phyloP scores from a whole-genome alignment of 768 basidiomycete species.

The Tubosaeta brunneosetosa region DNA sequence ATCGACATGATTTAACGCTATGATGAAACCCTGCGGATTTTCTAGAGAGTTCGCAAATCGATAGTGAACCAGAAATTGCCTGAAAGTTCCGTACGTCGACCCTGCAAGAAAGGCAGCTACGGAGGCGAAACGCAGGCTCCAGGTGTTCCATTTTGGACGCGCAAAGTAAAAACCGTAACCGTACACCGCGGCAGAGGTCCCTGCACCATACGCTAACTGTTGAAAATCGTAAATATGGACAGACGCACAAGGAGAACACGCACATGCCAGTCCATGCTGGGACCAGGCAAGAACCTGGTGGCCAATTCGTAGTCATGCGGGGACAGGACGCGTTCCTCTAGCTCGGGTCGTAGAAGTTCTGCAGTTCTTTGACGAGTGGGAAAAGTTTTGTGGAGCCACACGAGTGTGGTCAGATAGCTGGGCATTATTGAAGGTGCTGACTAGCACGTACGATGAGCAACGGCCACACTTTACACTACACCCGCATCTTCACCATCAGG shows the following conservation, averaged over 20 bases:
- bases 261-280: constrained; percentile 42
- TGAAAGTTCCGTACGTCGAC: constrained; percentile 31
- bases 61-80: constrained; percentile 26
- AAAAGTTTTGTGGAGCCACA: constrained; percentile 45
- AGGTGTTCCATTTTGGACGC: constrained; percentile 26
- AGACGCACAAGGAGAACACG: constrained; percentile 17
- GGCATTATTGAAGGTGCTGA: constrained; percentile 15
- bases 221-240: constrained; percentile 1
- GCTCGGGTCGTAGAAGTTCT: constrained; percentile 30
- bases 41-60: constrained; percentile 30
- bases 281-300: constrained; percentile 47
- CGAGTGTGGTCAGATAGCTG: constrained; percentile 21
- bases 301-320: constrained; percentile 55
- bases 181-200: constrained; percentile 21
- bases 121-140: constrained; percentile 24
- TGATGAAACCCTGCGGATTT: constrained; percentile 27
- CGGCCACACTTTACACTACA: neutral
- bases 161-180: constrained; percentile 23
- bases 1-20: constrained; percentile 29
- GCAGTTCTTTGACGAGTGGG: constrained; percentile 31
- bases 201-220: constrained; percentile 20
- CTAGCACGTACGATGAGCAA: constrained; percentile 7
- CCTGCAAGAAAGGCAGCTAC: constrained; percentile 26
- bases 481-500: constrained; percentile 21
- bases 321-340: constrained; percentile 26